phyloP scores from a whole-genome alignment of 768 basidiomycete genomes.

The Russula compacta region DNA sequence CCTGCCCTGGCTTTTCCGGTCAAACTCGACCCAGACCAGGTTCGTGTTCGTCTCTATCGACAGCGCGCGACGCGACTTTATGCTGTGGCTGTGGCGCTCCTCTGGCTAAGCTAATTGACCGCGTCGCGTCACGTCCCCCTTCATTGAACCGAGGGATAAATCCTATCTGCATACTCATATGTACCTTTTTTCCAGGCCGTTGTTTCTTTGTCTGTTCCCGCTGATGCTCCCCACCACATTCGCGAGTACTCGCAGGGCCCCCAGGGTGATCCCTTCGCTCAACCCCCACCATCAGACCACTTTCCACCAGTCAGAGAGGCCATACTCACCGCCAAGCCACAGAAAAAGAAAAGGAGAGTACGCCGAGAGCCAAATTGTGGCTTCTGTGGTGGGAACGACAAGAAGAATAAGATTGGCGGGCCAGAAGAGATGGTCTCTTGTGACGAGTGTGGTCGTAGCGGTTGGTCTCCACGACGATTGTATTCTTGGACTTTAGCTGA shows the following conservation, averaged over 20 bases:
- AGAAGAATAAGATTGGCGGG: slow-evolving; percentile 45
- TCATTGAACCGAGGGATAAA: slow-evolving; percentile 10
- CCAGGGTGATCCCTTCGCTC: slow-evolving; percentile 78
- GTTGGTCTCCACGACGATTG: slow-evolving; percentile 34
- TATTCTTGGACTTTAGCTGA: background rate
- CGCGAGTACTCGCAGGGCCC: slow-evolving; percentile 62
- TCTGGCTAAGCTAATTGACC: slow-evolving; percentile 27
- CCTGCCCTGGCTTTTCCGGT: slow-evolving; percentile 33
- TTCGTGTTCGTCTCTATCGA: slow-evolving; percentile 26
- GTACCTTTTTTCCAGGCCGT: slow-evolving; percentile 7
- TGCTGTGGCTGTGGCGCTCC: slow-evolving; percentile 22
- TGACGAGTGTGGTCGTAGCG: slow-evolving; percentile 73
- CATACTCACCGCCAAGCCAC: slow-evolving; percentile 32
- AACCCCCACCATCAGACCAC: slow-evolving; percentile 46
- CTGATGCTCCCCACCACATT: slow-evolving; percentile 21
- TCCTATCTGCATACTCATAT: slow-evolving; percentile 13
- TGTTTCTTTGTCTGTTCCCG: slow-evolving; percentile 14
- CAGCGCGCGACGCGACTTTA: slow-evolving; percentile 20
- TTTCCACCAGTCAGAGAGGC: slow-evolving; percentile 37
- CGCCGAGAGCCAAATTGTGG: slow-evolving; percentile 61
- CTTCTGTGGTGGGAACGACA: slow-evolving; percentile 64
- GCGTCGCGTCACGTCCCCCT: slow-evolving; percentile 60
- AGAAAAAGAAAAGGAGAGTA: slow-evolving; percentile 38
- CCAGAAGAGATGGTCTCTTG: slow-evolving; percentile 72
- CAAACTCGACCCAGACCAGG: slow-evolving; percentile 25